phyloP scores from a whole-genome alignment of 2,329 filamentous ascomycete genomes.

The Aureobasidium sp. region DNA sequence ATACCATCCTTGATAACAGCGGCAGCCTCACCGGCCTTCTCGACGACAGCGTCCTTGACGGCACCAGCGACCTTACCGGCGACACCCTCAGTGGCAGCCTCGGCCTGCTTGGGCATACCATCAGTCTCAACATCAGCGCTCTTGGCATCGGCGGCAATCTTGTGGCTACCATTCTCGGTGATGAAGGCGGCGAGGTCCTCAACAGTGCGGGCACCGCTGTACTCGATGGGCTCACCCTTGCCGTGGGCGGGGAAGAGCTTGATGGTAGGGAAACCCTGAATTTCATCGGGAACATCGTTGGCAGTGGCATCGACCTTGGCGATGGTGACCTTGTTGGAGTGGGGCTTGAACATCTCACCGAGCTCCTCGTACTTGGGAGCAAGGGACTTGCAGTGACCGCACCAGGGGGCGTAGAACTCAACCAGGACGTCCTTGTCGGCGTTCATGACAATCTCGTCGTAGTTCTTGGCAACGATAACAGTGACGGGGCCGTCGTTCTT shows the following conservation, averaged over 20 bases:
- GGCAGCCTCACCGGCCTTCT: slow-evolving; percentile 24
- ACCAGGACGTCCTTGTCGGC: slow-evolving; percentile 93
- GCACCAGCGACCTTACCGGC: slow-evolving; percentile 29
- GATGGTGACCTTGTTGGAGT: slow-evolving; percentile 53
- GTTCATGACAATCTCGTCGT: slow-evolving; percentile 83
- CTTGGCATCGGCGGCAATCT: slow-evolving; percentile 52
- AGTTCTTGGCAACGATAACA: slow-evolving; percentile 86
- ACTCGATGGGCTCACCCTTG: slow-evolving; percentile 79
- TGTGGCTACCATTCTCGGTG: slow-evolving; percentile 88
- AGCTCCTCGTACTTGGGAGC: slow-evolving; percentile 61
- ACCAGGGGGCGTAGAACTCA: slow-evolving; percentile 94
- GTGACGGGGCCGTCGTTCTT: slow-evolving; percentile 81
- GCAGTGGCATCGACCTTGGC: slow-evolving; percentile 90
- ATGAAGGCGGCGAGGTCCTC: slow-evolving; percentile 90
- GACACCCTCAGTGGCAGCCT: slow-evolving; percentile 26
- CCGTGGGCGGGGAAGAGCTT: slow-evolving; percentile 89
- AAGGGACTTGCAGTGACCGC: slow-evolving; percentile 61
- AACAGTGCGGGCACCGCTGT: slow-evolving; percentile 76
- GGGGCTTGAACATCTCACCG: slow-evolving; percentile 45
- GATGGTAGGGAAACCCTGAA: slow-evolving; percentile 97
- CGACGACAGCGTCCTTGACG: slow-evolving; percentile 17
- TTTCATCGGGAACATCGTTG: slow-evolving; percentile 96
- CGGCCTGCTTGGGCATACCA: slow-evolving; percentile 38
- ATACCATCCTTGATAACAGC: slow-evolving; percentile 24
- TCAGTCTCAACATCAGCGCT: slow-evolving; percentile 44